Evolutionary conservation across 345 rosid species (phyloP).

Genomic region (Brassica napus): DNA sequence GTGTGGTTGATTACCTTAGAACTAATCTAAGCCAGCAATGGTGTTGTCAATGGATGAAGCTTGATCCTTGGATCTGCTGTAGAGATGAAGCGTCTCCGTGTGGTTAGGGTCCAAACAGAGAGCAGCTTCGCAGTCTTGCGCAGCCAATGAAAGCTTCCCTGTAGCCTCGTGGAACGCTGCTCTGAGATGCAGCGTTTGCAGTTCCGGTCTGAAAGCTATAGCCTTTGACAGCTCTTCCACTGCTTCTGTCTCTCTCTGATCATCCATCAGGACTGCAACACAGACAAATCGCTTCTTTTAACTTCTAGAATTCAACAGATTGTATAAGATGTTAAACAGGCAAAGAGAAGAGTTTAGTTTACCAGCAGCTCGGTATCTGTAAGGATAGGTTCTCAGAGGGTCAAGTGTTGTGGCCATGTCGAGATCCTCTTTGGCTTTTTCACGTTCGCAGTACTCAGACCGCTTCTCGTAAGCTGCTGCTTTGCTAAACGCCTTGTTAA

Average conservation of each 20-base stretch:
- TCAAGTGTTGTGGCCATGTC: conserved; percentile 79
- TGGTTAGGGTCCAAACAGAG: conserved; percentile 87
- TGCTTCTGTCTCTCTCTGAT: conserved; percentile 80
- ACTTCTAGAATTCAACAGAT: conserved; percentile 9
- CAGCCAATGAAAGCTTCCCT: conserved; percentile 61
- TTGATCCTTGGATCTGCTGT: conserved; percentile 58
- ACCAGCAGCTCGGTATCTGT: conserved; percentile 97
- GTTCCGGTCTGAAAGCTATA: conserved; percentile 80
- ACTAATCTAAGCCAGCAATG: conserved; percentile 26
- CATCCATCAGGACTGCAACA: conserved; percentile 83
- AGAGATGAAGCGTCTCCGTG: conserved; percentile 69
- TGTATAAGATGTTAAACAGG: background rate
- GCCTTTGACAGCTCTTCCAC: conserved; percentile 86
- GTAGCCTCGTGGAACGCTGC: conserved; percentile 90
- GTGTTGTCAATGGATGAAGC: conserved; percentile 44
- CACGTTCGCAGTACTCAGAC: conserved; percentile 88
- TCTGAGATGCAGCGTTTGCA: conserved; percentile 90
- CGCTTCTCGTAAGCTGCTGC: conserved; percentile 94
- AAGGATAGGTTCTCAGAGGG: conserved; percentile 91
- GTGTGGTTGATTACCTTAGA: conserved; percentile 21
- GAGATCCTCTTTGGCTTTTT: conserved; percentile 75
- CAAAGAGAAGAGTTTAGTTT: conserved; percentile 30
- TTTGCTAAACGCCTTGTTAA: conserved; percentile 64
- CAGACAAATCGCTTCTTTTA: background rate
- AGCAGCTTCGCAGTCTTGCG: conserved; percentile 87